A percentile compares a stretch with the other conserved stretches of the same genome.
Evolutionary conservation across 83 land plant genomes (phyloP).

Genomic region (Thuja plicata): DNA sequence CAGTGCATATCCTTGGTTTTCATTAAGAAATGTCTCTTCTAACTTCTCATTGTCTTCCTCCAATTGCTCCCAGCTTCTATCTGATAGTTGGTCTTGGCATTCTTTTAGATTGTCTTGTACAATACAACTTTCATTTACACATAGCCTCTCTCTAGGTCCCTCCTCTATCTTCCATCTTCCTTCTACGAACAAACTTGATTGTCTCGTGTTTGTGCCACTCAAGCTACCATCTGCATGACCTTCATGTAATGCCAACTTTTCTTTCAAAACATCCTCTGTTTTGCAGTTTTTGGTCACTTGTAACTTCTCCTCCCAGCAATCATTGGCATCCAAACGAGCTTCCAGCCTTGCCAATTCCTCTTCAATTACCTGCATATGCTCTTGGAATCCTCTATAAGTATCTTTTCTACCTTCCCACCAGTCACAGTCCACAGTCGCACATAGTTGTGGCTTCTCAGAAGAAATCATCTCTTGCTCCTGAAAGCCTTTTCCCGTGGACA

Average conservation of each 20-base stretch:
- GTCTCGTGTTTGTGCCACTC: neutral
- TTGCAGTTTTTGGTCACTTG: neutral
- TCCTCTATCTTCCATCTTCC: neutral
- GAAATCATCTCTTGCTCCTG: neutral
- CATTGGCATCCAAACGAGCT: neutral
- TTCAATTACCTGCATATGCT: neutral
- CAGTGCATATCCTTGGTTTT: neutral
- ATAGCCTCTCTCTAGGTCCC: neutral
- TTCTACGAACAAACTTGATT: neutral
- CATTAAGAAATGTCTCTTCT: neutral
- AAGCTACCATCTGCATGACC: neutral
- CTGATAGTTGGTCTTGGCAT: constrained; percentile 5
- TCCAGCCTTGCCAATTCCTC: constrained; percentile 6
- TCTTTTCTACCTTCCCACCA: neutral
- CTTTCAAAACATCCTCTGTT: neutral
- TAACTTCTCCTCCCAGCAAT: neutral
- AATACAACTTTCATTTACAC: neutral
- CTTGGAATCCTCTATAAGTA: neutral
- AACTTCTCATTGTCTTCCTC: constrained; percentile 9
- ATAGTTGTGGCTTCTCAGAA: neutral
- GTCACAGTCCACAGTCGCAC: constrained; percentile 2
- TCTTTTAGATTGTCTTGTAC: neutral
- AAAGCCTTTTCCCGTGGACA: neutral
- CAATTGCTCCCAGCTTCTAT: neutral
- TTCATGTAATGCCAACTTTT: neutral